phyloP scores from a whole-genome alignment of 345 rosid genomes.

The Carallia pectinifolia region DNA sequence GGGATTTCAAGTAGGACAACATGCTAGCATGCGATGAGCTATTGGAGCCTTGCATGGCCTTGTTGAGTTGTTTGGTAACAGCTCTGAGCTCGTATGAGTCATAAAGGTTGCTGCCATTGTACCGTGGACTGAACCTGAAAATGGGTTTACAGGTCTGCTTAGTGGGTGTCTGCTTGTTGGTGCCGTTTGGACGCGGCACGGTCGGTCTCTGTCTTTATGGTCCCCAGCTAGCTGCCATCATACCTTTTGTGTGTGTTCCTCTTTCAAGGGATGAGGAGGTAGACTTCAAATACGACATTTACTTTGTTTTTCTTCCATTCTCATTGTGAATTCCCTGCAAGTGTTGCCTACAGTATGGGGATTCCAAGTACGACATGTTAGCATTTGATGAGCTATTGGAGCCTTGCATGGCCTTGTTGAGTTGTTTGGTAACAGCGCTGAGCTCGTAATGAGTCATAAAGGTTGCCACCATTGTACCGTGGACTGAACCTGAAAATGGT shows the following conservation, averaged over 20 bases:
- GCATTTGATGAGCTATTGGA: constrained; percentile 23
- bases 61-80: constrained; percentile 40
- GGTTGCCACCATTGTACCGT: constrained; percentile 31
- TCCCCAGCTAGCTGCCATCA: neutral
- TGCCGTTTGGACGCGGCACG: neutral
- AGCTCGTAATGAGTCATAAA: constrained; percentile 48
- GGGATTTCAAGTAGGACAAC: constrained; percentile 18
- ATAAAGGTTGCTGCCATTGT: constrained; percentile 37
- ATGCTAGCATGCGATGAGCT: constrained; percentile 21
- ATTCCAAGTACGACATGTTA: constrained; percentile 15
- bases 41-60: constrained; percentile 28
- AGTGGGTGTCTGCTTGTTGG: neutral
- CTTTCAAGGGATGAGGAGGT: constrained; percentile 1
- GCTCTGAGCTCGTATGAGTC: constrained; percentile 44
- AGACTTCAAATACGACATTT: neutral
- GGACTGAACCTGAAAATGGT: constrained; percentile 27
- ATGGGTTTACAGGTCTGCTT: neutral
- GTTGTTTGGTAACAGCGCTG: constrained; percentile 37
- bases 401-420: constrained; percentile 43
- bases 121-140: constrained; percentile 21
- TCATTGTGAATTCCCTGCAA: constrained; percentile 25
- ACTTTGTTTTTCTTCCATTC: constrained; percentile 16
- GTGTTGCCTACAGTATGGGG: constrained; percentile 24
- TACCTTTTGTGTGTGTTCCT: neutral
- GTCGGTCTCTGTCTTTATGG: neutral